Conservation (phyloP, 768 basidiomycete species). For the Leccinellum albellum region DNA sequence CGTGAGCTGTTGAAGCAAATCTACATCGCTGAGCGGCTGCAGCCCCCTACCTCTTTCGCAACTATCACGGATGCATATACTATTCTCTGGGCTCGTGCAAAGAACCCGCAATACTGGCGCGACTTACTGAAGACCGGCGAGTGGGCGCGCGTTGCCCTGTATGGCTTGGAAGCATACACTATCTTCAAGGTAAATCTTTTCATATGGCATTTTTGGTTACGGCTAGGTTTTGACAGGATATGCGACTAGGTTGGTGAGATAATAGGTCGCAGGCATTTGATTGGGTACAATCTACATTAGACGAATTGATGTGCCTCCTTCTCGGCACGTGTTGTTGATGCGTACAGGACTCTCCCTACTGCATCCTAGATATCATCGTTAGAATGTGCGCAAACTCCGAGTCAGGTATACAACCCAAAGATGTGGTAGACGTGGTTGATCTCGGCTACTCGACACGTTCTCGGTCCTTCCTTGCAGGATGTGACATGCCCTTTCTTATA, state of each 20-base stretch:
- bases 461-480: background rate
- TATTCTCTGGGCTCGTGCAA: constrained; percentile 60
- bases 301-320: constrained; percentile 4
- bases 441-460: background rate
- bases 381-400: constrained; percentile 1
- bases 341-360: background rate
- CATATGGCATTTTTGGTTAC: background rate
- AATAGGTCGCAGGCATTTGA: constrained; percentile 69
- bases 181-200: constrained; percentile 71
- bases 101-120: constrained; percentile 58
- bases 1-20: constrained; percentile 75
- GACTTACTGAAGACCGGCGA: constrained; percentile 59
- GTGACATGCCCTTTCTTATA: background rate
- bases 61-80: constrained; percentile 57
- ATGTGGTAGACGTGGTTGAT: constrained; percentile 1
- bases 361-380: constrained; percentile 9
- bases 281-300: constrained; percentile 73
- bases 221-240: background rate
- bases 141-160: constrained; percentile 62
- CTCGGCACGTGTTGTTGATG: background rate
- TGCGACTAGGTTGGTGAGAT: constrained; percentile 76
- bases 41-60: constrained; percentile 58
- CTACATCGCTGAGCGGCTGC: constrained; percentile 59
- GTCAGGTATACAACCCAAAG: constrained; percentile 1
- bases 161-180: constrained; percentile 83